Percentiles rank a stretch among this genome's conserved stretches.
Conservation (phyloP, 1,284 basidiomycete genomes). For the Microbotryum scabiosae region DNA sequence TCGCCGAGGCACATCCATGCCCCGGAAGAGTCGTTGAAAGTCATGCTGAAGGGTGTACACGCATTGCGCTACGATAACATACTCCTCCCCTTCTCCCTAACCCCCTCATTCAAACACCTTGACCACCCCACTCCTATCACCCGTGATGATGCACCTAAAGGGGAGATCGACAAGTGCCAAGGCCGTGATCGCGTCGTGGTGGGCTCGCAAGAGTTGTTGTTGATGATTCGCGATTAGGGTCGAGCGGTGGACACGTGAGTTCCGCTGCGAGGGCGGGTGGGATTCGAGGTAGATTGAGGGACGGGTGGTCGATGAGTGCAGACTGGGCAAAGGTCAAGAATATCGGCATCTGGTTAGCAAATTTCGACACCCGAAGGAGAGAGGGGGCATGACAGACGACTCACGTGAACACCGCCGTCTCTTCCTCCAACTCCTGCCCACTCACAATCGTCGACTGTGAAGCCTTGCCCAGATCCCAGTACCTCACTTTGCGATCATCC, state of each 20-base stretch:
- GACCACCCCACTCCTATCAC: slow-evolving; percentile 67
- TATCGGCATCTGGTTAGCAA: background rate
- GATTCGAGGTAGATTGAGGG: slow-evolving; percentile 17
- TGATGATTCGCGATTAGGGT: slow-evolving; percentile 69
- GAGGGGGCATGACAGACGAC: slow-evolving; percentile 24
- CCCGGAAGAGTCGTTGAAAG: too few species aligned
- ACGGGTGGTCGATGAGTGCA: slow-evolving; percentile 13
- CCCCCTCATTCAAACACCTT: slow-evolving; percentile 52
- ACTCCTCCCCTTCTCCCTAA: too few species aligned
- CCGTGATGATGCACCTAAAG: slow-evolving; percentile 76
- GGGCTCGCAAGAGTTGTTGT: slow-evolving; percentile 62
- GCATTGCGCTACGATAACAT: too few species aligned
- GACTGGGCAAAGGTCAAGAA: slow-evolving; percentile 4
- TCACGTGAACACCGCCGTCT: slow-evolving; percentile 61
- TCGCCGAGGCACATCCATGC: too few species aligned
- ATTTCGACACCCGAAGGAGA: background rate
- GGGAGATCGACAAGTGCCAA: slow-evolving; percentile 74
- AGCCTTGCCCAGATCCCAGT: slow-evolving; percentile 65
- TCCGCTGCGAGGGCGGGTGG: background rate
- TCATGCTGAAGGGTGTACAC: too few species aligned
- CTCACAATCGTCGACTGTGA: slow-evolving; percentile 66
- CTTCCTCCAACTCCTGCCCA: slow-evolving; percentile 58
- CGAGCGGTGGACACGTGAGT: slow-evolving; percentile 50
- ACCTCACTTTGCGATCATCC: slow-evolving; percentile 66
- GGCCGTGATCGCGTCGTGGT: slow-evolving; percentile 74